phyloP scores from a whole-genome alignment of 352 stramenopile species.

The Globisporangium takayamanum region DNA sequence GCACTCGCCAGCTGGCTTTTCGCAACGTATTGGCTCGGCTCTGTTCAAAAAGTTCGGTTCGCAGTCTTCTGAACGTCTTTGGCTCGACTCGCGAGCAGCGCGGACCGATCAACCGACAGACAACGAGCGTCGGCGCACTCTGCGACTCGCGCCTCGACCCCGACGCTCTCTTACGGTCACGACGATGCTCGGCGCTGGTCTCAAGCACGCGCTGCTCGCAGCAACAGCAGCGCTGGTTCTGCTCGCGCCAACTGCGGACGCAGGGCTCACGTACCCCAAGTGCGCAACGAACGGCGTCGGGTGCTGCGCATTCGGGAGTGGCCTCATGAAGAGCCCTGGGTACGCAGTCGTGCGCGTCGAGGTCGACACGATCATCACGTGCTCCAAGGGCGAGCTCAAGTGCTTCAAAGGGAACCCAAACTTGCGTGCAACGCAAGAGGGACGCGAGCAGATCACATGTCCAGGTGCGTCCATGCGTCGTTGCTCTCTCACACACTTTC shows the following conservation, averaged over 20 bases:
- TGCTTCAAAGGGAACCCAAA: slow-evolving; percentile 58
- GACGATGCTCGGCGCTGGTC: slow-evolving; percentile 20
- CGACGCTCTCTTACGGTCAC: neutral
- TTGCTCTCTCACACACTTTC: neutral
- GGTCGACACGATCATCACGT: slow-evolving; percentile 58
- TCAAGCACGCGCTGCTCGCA: slow-evolving; percentile 15
- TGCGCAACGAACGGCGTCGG: slow-evolving; percentile 32
- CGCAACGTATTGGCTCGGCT: neutral
- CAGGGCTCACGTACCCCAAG: slow-evolving; percentile 41
- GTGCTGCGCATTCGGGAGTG: slow-evolving; percentile 50
- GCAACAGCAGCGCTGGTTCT: slow-evolving; percentile 15
- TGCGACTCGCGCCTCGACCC: slow-evolving; percentile 2
- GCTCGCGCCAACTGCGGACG: slow-evolving; percentile 11
- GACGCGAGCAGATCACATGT: slow-evolving; percentile 32
- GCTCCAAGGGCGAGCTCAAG: slow-evolving; percentile 37
- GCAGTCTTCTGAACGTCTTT: neutral
- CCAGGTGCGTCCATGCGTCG: slow-evolving; percentile 29
- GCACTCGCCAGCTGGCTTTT: neutral
- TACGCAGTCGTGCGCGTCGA: slow-evolving; percentile 46
- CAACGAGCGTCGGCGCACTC: neutral
- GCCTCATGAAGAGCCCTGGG: slow-evolving; percentile 51
- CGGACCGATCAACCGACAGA: too few relatives aligned
- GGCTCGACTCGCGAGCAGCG: neutral
- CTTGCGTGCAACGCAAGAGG: slow-evolving; percentile 33
- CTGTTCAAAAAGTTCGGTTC: neutral